Base-by-base conservation (phyloP, 495 filamentous ascomycete genomes). In the Jackrogersella minutella region DNA sequence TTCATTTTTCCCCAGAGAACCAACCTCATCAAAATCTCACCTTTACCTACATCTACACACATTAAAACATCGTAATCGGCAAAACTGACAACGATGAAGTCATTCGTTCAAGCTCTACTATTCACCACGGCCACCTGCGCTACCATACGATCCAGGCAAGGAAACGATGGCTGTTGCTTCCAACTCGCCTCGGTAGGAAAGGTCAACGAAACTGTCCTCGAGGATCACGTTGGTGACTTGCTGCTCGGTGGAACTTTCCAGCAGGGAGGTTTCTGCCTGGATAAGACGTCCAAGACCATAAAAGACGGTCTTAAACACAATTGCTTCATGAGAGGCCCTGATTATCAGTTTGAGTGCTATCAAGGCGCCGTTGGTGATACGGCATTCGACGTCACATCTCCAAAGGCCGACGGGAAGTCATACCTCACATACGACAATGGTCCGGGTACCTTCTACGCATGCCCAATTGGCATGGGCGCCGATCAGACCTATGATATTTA, bases 261-360 rank as follows among this genome's bases (percentile, higher is more conserved):
- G 17, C 65, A 73, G 30, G 71, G 65, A 19, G 63, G 60, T 1
- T 75, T 75, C 49, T 73, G 73, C 22, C 46, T 72, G 9, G 61
- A 75, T 33, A 66, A 58, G 60, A 58, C 64, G 30, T 51, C 62
- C 2, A 66, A 62, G 37, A 72, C 68, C n/a, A 58, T 75, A 47
- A 46, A 64, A n/a, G 73, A 75, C 50, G 16, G 55, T 13, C 54
- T 72, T 7, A 56, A 58, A 13, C 66, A 73, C 39, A 63, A 66
- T 34, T 75, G 73, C 67, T 73, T 73, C 58, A 73, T 75, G 68
- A 61, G 66, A 47, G 64, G 7, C 3, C 73, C 73, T 7, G 46
- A 49, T 5, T 57, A 68, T 31, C 62, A 73, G 33, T 75, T 75
- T 37, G 47, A 68, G 22, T 75, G 73, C 31, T 70, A 70, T 26